These are phyloP conservation scores for Quercus variabilis DNA, from an alignment of 306 rosid species.

Conservation along the genomic window DNA sequence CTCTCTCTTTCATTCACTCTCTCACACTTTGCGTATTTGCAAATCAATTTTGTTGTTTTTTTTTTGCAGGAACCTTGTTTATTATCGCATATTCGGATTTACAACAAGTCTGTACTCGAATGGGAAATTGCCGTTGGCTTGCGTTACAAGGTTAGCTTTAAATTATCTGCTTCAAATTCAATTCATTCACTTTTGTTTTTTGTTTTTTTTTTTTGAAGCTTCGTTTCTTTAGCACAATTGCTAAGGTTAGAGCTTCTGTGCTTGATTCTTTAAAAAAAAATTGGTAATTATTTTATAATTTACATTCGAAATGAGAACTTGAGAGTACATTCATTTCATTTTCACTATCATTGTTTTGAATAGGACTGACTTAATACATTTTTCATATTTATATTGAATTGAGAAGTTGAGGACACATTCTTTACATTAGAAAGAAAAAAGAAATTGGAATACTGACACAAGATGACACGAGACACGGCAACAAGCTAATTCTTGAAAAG, in stretches of 20 bases:
- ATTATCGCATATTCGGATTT: constrained; percentile 77
- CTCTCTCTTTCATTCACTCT: neutral
- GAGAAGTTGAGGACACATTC: neutral
- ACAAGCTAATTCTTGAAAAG: too few relatives aligned
- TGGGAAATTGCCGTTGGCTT: constrained; percentile 95
- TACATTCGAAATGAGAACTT: neutral
- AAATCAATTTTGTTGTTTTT: neutral
- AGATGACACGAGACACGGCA: neutral
- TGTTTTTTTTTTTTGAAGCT: neutral
- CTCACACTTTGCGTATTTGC: neutral
- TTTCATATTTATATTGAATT: too few relatives aligned
- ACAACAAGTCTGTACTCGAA: constrained; percentile 93
- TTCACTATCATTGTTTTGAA: too few relatives aligned
- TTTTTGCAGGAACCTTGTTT: constrained; percentile 75
- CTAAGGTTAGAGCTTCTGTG: neutral
- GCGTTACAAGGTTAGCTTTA: constrained; percentile 75
- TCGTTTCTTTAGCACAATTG: neutral
- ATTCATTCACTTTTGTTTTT: neutral
- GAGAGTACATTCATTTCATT: neutral
- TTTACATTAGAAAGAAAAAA: neutral
- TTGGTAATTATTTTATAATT: neutral
- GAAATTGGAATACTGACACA: neutral
- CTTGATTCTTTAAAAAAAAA: neutral
- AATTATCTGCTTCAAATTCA: neutral
- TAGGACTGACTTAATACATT: too few relatives aligned